Percentiles rank a stretch among this genome's conserved stretches.
Conservation (phyloP, 805 yeast species). For the Nakazawaea anatomiae region DNA sequence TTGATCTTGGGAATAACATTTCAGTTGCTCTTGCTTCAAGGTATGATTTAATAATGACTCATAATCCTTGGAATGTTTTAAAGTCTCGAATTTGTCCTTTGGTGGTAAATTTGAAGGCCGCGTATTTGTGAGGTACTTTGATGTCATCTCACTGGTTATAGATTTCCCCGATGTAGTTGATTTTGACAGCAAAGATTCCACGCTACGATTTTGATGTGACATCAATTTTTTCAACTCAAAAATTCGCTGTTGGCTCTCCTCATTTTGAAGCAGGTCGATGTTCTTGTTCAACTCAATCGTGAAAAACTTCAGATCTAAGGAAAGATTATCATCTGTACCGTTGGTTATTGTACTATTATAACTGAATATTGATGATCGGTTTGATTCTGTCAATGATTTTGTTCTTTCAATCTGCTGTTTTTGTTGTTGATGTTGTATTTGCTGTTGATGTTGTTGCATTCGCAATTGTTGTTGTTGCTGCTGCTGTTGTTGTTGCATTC, state of each 20-base stretch:
- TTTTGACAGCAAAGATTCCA: slow-evolving; percentile 6
- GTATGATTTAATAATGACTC: slow-evolving; percentile 37
- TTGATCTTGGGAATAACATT: slow-evolving; percentile 15
- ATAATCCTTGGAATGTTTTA: slow-evolving; percentile 49
- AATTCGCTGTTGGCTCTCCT: slow-evolving; percentile 31
- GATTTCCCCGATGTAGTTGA: slow-evolving; percentile 7
- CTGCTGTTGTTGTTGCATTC: neutral
- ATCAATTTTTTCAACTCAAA: slow-evolving; percentile 11
- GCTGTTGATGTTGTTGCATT: neutral
- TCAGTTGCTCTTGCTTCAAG: slow-evolving; percentile 30
- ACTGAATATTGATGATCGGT: slow-evolving; percentile 41
- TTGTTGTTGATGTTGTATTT: neutral
- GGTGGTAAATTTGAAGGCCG: slow-evolving; percentile 67
- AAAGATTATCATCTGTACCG: slow-evolving; percentile 18
- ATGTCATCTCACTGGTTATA: slow-evolving; percentile 7
- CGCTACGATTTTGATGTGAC: slow-evolving; percentile 12
- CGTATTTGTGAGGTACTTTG: slow-evolving; percentile 36
- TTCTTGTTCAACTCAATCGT: slow-evolving; percentile 24
- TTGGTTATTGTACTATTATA: slow-evolving; percentile 19
- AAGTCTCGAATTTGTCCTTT: slow-evolving; percentile 45
- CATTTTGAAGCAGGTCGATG: slow-evolving; percentile 24
- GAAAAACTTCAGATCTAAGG: slow-evolving; percentile 30
- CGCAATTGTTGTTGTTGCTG: neutral
- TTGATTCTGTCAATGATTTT: slow-evolving; percentile 31
- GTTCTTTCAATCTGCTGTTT: slow-evolving; percentile 2